These are phyloP conservation scores for Cordia subcordata DNA, from an alignment of 257 asterid species.

Conservation along the genomic window DNA sequence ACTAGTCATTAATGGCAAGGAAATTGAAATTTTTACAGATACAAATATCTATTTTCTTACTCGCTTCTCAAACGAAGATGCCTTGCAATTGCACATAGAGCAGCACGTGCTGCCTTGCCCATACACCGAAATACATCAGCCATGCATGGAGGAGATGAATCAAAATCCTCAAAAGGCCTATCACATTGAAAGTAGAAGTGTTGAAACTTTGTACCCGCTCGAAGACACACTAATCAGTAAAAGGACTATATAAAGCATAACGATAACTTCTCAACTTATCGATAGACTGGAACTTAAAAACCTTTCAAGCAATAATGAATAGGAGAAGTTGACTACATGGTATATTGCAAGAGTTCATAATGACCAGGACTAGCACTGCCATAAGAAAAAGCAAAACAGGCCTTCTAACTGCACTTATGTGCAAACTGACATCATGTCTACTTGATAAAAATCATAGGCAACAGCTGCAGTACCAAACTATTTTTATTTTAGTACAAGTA, in stretches of 20 bases:
- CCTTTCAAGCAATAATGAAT: no score
- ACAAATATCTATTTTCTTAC: slow-evolving; percentile 34
- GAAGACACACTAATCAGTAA: slow-evolving; percentile 5
- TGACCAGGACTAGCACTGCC: no score
- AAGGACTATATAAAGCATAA: background rate
- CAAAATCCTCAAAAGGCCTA: slow-evolving; percentile 83
- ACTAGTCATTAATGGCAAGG: slow-evolving; percentile 4
- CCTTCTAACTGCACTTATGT: no score
- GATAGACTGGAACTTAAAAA: no score
- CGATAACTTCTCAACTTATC: no score
- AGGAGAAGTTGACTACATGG: no score
- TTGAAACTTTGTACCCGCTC: slow-evolving; percentile 13
- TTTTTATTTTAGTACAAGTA: no score
- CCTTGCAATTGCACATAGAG: slow-evolving; percentile 79
- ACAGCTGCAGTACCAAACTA: no score
- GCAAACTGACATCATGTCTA: no score
- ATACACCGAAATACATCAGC: slow-evolving; percentile 83
- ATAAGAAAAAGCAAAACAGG: no score
- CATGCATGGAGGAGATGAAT: slow-evolving; percentile 96
- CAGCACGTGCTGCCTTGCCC: slow-evolving; percentile 93
- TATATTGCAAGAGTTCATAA: no score
- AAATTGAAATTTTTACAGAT: background rate
- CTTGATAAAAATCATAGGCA: no score
- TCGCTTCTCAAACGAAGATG: slow-evolving; percentile 94
- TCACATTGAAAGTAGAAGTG: slow-evolving; percentile 10